Percentiles rank a stretch among this genome's conserved stretches.
Conservation (phyloP, 139 green algal genomes). For the Eudorina sp. region DNA sequence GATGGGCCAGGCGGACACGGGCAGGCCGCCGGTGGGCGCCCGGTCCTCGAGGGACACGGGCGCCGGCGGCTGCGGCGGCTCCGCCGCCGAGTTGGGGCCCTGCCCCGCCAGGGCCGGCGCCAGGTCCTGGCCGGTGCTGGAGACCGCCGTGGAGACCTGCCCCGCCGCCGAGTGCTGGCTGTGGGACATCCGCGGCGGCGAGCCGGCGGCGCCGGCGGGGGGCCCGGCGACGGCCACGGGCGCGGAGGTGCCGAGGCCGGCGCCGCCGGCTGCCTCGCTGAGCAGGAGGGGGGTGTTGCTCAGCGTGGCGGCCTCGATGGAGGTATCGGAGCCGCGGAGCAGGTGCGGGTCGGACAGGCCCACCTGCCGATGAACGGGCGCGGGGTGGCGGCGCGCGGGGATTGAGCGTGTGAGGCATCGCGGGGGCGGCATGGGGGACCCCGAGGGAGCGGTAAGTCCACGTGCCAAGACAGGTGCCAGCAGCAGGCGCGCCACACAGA, state of each 20-base stretch:
- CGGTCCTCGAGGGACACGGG: too few relatives aligned
- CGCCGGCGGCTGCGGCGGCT: background rate
- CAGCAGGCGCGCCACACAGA: too few relatives aligned
- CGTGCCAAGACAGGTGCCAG: too few relatives aligned
- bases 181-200: background rate
- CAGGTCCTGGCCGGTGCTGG: background rate
- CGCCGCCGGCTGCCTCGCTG: background rate
- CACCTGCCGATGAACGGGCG: too few relatives aligned
- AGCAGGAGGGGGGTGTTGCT: conserved; percentile 12
- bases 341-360: conserved; percentile 32
- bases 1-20: conserved; percentile 19
- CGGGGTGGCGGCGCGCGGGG: too few relatives aligned
- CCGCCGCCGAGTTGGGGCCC: background rate
- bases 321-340: conserved; percentile 42
- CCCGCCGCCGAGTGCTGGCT: background rate
- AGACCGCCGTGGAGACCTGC: background rate
- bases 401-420: too few relatives aligned
- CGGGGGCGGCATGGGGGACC: too few relatives aligned
- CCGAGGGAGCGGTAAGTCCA: too few relatives aligned
- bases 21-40: background rate
- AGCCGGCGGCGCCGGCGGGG: too few relatives aligned
- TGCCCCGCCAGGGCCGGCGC: background rate
- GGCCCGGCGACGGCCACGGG: background rate
- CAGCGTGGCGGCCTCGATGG: conserved; percentile 4
- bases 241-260: background rate